Evolutionary conservation across 495 filamentous ascomycete genomes (phyloP), one percentile per base, ranked within the genome.

Genomic region (Penicillium bovifimosum): DNA sequence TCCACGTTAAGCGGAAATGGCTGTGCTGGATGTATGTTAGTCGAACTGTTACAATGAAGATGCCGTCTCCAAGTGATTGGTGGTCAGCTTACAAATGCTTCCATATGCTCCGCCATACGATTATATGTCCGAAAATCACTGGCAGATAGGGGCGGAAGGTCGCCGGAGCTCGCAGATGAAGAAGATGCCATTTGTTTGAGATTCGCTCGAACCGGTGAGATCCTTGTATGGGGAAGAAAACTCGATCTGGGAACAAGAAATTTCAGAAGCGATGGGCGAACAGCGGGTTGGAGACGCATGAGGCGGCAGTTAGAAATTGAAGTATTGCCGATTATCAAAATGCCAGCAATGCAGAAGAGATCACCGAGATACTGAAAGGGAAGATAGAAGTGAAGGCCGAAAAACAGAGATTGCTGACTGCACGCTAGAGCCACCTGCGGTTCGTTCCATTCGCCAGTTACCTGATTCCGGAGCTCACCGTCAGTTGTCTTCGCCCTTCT

Each of bases 1-100:
- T 86, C 86, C 87, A 95, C 13, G 81, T 76, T 39, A 74, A 63
- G 16, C 87, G 85, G 74, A 93, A 93, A 70, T 87, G 78, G 53
- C 85, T 82, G 71, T 95, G 90, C 83, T 86, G 41, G 9, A 20
- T 56, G 14, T 43, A 26, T 38, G 18, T 63, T 31, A 61, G 34
- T 44, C 2, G 39, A 18, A 7, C 48, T 20, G 44, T 29, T 36
- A n/a, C 6, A 33, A 18, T 16, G 10, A 17, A 32, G 3, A 2
- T 2, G 7, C 2, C 9, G 9, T 17, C 18, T 41, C n/a, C 6
- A 31, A 13, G 5, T 47, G 46, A 54, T 20, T 10, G 38, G 69
- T 16, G 18, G 7, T 41, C 31, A 24, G 40, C 77, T 42, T 71
- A 87, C 84, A 64, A 85, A 87, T 29, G 79, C 73, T 26, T 92